These are phyloP conservation scores for Diophrys appendiculata DNA, from an alignment of 73 alveolate genomes.

Conservation along the genomic window DNA sequence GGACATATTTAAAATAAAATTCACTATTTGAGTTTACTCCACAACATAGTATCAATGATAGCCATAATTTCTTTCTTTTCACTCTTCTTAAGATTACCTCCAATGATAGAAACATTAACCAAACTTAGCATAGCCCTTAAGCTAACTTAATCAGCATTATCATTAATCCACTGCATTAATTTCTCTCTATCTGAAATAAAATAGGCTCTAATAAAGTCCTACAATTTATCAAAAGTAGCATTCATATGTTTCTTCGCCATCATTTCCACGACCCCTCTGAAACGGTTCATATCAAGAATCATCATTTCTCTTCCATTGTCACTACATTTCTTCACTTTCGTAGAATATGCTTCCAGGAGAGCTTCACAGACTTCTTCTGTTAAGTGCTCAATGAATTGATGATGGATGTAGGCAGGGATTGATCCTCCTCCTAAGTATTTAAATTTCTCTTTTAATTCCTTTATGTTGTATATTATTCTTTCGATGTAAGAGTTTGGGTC, in stretches of 20 bases:
- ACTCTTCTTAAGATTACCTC: neutral
- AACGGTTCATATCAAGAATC: slow-evolving; percentile 11
- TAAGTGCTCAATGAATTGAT: neutral
- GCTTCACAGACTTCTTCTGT: neutral
- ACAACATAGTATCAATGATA: neutral
- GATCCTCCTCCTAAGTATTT: slow-evolving; percentile 10
- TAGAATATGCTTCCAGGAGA: neutral
- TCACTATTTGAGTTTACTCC: too few relatives aligned
- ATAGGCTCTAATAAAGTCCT: neutral
- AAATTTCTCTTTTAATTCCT: slow-evolving; percentile 6
- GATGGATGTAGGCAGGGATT: slow-evolving; percentile 11
- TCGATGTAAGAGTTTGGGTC: slow-evolving; percentile 9
- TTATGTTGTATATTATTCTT: slow-evolving; percentile 4
- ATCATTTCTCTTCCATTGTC: slow-evolving; percentile 17
- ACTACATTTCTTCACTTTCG: slow-evolving; percentile 17
- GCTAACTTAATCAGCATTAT: neutral
- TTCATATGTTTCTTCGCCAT: neutral
- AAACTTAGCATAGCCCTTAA: neutral
- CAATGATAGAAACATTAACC: neutral
- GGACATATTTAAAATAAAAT: too few relatives aligned
- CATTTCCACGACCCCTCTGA: neutral
- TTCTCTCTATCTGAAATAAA: neutral
- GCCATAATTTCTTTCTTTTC: neutral
- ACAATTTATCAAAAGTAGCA: neutral
- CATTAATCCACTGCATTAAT: neutral